Evolutionary conservation across 345 rosid species (phyloP).

Genomic region (Populus tremula): DNA sequence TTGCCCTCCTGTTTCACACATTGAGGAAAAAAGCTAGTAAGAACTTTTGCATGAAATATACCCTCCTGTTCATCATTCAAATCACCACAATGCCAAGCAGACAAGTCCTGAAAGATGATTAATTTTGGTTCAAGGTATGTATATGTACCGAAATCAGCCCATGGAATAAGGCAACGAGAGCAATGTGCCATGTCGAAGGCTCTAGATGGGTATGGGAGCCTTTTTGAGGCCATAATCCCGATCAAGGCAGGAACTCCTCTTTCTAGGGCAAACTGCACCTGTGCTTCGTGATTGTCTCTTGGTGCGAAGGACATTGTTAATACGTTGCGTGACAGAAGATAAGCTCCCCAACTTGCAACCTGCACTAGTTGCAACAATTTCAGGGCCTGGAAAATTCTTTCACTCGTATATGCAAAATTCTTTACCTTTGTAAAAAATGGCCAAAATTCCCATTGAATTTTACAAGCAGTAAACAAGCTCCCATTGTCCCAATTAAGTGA

Average conservation of each 20-base stretch:
- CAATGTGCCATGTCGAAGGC: slow-evolving; percentile 55
- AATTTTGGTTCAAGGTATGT: background rate
- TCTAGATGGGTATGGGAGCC: slow-evolving; percentile 45
- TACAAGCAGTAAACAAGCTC: too few species aligned
- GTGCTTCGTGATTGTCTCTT: slow-evolving; percentile 48
- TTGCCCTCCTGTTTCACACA: slow-evolving; percentile 30
- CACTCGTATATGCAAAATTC: too few species aligned
- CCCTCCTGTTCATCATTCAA: too few species aligned
- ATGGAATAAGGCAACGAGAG: slow-evolving; percentile 50
- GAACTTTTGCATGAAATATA: background rate
- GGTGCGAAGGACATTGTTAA: slow-evolving; percentile 47
- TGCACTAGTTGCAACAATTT: background rate
- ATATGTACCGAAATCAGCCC: slow-evolving; percentile 34
- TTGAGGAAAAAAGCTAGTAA: background rate
- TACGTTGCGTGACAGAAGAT: slow-evolving; percentile 37
- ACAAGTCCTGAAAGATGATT: background rate
- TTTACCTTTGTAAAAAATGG: too few species aligned
- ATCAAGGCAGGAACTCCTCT: slow-evolving; percentile 47
- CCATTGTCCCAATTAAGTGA: too few species aligned
- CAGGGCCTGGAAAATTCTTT: background rate
- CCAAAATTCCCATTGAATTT: too few species aligned
- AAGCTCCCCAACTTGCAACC: slow-evolving; percentile 57
- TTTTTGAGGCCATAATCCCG: slow-evolving; percentile 41
- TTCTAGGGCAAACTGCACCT: slow-evolving; percentile 47
- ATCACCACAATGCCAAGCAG: too few species aligned